phyloP scores from a whole-genome alignment of 2,329 filamentous ascomycete species.

The Paradendryphiella salina region DNA sequence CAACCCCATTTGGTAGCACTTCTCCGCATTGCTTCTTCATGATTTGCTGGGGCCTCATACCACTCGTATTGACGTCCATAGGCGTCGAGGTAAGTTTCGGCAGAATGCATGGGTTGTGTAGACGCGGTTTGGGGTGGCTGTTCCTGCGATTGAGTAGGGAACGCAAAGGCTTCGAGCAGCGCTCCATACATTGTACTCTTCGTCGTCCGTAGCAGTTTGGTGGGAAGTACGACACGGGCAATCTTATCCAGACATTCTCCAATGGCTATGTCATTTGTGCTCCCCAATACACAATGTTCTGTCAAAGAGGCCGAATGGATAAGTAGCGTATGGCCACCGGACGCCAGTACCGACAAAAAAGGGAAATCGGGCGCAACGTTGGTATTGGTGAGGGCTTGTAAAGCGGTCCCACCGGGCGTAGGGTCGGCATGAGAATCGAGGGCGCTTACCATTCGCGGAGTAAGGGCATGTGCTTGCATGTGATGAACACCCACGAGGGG shows the following conservation, averaged over 20 bases:
- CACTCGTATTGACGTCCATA: constrained; percentile 40
- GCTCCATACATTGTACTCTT: constrained; percentile 78
- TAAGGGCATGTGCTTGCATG: constrained; percentile 96
- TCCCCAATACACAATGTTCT: constrained; percentile 72
- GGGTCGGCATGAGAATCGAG: constrained; percentile 46
- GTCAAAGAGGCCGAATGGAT: constrained; percentile 71
- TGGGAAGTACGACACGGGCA: constrained; percentile 74
- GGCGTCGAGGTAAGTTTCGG: constrained; percentile 24
- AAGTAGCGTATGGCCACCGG: constrained; percentile 88
- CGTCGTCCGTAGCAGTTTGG: constrained; percentile 56
- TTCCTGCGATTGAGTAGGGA: constrained; percentile 41
- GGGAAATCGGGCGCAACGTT: constrained; percentile 65
- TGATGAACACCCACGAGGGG: constrained; percentile 89
- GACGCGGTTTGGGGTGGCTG: constrained; percentile 1
- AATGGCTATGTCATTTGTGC: constrained; percentile 78
- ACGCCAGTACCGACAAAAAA: constrained; percentile 85
- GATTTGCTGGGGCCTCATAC: constrained; percentile 63
- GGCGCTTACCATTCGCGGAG: constrained; percentile 74
- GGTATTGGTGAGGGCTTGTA: not conserved
- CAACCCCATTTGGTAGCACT: constrained; percentile 62
- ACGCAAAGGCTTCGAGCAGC: constrained; percentile 81
- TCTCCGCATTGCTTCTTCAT: constrained; percentile 61
- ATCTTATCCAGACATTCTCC: constrained; percentile 90
- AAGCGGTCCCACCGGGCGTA: not conserved
- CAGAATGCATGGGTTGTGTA: constrained; percentile 13